Percentiles rank a stretch among this genome's conserved stretches.
Conservation (phyloP, 768 basidiomycete species). For the Suillus spraguei region DNA sequence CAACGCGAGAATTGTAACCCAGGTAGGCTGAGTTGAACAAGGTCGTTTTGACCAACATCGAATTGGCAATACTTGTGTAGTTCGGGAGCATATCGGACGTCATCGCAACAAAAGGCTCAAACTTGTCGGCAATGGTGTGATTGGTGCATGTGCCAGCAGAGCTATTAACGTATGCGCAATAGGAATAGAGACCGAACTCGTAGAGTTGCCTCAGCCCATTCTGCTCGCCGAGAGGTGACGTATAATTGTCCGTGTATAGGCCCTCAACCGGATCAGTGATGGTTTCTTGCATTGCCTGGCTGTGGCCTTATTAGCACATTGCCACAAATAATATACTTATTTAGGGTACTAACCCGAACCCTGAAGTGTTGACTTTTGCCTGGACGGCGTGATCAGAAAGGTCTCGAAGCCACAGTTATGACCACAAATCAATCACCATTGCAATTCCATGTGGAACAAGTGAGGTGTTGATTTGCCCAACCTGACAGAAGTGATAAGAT, state of each 20-base stretch:
- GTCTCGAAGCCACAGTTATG: constrained; percentile 7
- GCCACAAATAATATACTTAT: not conserved
- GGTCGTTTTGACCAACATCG: constrained; percentile 52
- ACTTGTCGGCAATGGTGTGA: constrained; percentile 56
- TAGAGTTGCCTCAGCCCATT: constrained; percentile 72
- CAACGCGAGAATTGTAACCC: constrained; percentile 63
- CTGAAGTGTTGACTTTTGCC: constrained; percentile 71
- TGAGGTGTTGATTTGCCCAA: constrained; percentile 82
- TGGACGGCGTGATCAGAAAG: constrained; percentile 33
- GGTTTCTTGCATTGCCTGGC: constrained; percentile 50
- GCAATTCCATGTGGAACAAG: constrained; percentile 69
- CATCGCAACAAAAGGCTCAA: constrained; percentile 66
- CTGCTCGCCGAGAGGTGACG: constrained; percentile 55
- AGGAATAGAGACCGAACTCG: constrained; percentile 79
- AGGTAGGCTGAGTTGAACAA: constrained; percentile 65
- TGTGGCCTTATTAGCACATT: constrained; percentile 11
- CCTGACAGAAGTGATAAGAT: constrained; percentile 44
- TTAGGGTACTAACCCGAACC: constrained; percentile 57
- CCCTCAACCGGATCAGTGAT: constrained; percentile 59
- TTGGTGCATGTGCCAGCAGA: constrained; percentile 67
- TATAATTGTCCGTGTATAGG: constrained; percentile 68
- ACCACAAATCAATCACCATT: constrained; percentile 55
- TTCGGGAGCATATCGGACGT: constrained; percentile 68
- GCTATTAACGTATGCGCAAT: constrained; percentile 70
- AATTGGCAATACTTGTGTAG: constrained; percentile 55